A percentile compares a stretch with the other conserved stretches of the same genome.
Conservation (phyloP, 768 basidiomycete species). For the Inosperma sp. region DNA sequence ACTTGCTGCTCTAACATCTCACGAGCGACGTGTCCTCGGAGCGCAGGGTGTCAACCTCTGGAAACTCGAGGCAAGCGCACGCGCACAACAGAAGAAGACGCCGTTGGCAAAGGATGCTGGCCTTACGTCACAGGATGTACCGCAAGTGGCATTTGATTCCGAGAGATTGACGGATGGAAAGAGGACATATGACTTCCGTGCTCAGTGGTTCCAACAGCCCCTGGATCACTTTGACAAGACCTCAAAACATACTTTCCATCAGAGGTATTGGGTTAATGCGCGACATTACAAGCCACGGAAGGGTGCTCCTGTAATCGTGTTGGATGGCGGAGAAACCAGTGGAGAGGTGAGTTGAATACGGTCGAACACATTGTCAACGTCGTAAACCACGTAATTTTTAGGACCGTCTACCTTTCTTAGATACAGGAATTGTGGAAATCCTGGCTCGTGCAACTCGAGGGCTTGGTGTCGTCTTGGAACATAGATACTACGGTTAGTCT, state of each 20-base stretch:
- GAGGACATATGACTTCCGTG: conserved; percentile 40
- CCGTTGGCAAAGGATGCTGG: neutral
- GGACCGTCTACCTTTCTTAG: conserved; percentile 55
- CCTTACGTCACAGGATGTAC: neutral
- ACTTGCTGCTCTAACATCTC: too few species aligned
- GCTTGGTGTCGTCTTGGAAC: conserved; percentile 86
- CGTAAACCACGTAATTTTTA: too few species aligned
- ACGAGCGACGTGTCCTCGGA: conserved; percentile 30
- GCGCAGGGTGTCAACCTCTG: conserved; percentile 65
- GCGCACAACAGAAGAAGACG: neutral
- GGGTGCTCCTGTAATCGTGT: conserved; percentile 79
- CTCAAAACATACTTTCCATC: conserved; percentile 61
- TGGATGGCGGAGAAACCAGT: conserved; percentile 92
- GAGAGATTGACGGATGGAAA: neutral
- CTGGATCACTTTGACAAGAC: conserved; percentile 71
- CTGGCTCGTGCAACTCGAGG: conserved; percentile 82
- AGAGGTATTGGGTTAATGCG: conserved; percentile 90
- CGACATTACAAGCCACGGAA: conserved; percentile 68
- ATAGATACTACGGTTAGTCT: conserved; percentile 74
- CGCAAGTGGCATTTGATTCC: neutral
- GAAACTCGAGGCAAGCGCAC: conserved; percentile 38
- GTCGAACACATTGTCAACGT: too few species aligned
- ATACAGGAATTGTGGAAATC: conserved; percentile 84
- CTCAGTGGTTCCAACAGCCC: conserved; percentile 76
- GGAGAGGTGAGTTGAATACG: conserved; percentile 54